phyloP scores from a whole-genome alignment of 169 alveolate genomes.

The Eimeria mitis region DNA sequence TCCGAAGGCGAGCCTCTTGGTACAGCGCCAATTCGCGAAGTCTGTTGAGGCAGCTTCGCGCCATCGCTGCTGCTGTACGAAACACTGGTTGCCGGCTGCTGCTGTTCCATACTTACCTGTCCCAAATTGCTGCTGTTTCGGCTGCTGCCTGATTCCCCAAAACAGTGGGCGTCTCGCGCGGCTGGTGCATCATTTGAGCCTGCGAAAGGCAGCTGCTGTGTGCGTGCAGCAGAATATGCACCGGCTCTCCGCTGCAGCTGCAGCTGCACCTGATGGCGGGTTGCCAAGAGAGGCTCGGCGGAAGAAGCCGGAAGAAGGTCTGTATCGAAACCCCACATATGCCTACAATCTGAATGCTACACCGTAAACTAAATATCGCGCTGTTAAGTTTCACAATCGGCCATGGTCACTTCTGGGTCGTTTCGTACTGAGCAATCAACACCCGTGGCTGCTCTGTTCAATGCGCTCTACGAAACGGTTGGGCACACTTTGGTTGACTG shows the following conservation, averaged over 20 bases:
- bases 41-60: neutral
- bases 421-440: neutral
- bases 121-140: constrained; percentile 2
- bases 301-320: constrained; percentile 20
- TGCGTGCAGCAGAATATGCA: constrained; percentile 1
- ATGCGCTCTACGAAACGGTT: neutral
- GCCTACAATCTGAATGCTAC: neutral
- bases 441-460: neutral
- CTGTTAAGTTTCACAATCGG: too few species aligned
- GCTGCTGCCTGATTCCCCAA: neutral
- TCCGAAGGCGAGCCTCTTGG: neutral
- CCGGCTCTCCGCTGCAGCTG: constrained; percentile 47
- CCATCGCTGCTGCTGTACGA: neutral
- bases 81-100: neutral
- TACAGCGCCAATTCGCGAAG: neutral
- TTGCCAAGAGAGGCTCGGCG: constrained; percentile 38
- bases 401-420: neutral
- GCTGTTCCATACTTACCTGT: constrained; percentile 15
- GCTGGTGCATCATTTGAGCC: constrained; percentile 1
- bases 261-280: constrained; percentile 28
- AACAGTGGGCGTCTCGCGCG: neutral
- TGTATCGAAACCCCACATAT: neutral
- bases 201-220: neutral
- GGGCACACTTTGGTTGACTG: neutral
- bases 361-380: neutral